Conservation (phyloP, 2,329 filamentous ascomycete genomes). For the Fusarium hainanense region DNA sequence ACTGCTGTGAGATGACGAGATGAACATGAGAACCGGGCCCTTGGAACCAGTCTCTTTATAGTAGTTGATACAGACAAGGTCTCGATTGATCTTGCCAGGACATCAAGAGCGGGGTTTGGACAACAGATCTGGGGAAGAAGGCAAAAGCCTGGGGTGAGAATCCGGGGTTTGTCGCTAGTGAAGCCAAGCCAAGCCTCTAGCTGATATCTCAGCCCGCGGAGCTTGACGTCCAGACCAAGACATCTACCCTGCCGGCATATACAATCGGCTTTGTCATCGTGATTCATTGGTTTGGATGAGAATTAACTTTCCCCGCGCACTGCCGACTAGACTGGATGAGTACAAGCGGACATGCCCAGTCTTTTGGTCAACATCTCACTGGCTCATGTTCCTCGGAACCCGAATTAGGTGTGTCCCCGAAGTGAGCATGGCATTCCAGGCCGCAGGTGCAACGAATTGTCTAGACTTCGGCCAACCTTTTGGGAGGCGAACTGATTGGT, state of each 20-base stretch:
- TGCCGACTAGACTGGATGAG: background rate
- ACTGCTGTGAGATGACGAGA: background rate
- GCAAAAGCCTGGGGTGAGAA: background rate
- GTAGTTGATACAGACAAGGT: background rate
- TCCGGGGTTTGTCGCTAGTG: background rate
- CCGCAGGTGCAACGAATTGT: background rate
- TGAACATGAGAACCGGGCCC: background rate
- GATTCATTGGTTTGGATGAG: background rate
- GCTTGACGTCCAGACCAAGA: background rate
- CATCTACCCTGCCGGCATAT: constrained; percentile 10
- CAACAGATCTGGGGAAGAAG: constrained; percentile 12
- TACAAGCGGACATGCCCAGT: background rate
- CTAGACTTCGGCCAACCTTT: background rate
- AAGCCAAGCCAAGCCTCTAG: background rate
- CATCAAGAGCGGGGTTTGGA: constrained; percentile 1
- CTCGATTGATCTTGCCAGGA: background rate
- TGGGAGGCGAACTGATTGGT: background rate
- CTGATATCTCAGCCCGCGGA: constrained; percentile 7
- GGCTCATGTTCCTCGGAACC: constrained; percentile 15
- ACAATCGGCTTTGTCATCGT: background rate
- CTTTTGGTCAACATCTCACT: background rate
- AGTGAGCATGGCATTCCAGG: background rate
- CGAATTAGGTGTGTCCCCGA: background rate
- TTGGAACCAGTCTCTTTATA: constrained; percentile 3
- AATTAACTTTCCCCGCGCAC: background rate